phyloP scores from a whole-genome alignment of 1,139 yeast species.

The Yamadazyma siamensis region DNA sequence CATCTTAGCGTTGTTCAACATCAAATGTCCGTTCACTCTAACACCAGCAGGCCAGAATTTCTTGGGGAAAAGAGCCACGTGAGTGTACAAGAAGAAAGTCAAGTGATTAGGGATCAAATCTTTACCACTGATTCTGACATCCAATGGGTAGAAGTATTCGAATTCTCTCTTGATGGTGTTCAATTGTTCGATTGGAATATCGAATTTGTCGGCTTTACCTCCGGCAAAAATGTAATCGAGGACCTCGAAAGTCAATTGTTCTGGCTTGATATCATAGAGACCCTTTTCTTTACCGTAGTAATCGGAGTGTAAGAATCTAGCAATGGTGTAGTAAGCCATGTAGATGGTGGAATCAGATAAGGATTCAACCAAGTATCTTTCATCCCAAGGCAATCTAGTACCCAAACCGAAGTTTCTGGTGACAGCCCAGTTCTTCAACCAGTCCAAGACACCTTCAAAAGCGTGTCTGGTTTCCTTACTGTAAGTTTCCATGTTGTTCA shows the following conservation, averaged over 20 bases:
- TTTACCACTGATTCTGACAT: constrained; percentile 89
- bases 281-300: constrained; percentile 79
- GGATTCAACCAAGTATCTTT: constrained; percentile 88
- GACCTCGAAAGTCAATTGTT: constrained; percentile 88
- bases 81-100: constrained; percentile 90
- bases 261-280: constrained; percentile 68
- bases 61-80: constrained; percentile 90
- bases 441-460: constrained; percentile 89
- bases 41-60: constrained; percentile 91
- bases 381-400: constrained; percentile 96
- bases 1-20: constrained; percentile 97
- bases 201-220: constrained; percentile 54
- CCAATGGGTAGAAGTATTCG: constrained; percentile 93
- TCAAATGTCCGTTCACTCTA: constrained; percentile 92
- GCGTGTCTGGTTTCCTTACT: constrained; percentile 85
- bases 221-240: constrained; percentile 88
- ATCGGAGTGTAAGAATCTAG: constrained; percentile 83
- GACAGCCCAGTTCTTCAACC: constrained; percentile 99
- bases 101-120: constrained; percentile 97
- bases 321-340: constrained; percentile 92
- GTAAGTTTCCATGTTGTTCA: constrained; percentile 74
- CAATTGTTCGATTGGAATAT: constrained; percentile 66
- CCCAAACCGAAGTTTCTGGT: constrained; percentile 97
- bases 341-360: constrained; percentile 94
- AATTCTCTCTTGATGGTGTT: constrained; percentile 84